A percentile compares a stretch with the other conserved stretches of the same genome.
Evolutionary conservation across 129 eudicot genomes (phyloP).

Genomic region (Pulicaria dysenterica): DNA sequence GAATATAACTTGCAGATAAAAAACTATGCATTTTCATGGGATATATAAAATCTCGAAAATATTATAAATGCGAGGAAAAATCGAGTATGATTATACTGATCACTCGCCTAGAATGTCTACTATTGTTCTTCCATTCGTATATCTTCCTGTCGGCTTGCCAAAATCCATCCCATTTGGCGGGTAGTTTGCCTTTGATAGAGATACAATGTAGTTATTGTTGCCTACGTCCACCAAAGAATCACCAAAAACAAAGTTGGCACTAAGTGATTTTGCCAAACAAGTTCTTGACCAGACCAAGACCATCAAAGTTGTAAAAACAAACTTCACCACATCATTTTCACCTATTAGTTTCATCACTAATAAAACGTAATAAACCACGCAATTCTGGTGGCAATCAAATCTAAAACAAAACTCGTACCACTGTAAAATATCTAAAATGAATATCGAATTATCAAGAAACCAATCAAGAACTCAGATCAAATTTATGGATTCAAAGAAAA

Average conservation of each 20-base stretch:
- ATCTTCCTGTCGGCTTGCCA: conserved; percentile 82
- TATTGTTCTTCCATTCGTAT: conserved; percentile 85
- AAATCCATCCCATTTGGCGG: conserved; percentile 86
- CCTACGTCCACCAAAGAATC: conserved; percentile 92
- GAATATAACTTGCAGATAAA: too few species aligned
- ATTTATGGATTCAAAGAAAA: too few species aligned
- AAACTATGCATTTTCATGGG: background rate
- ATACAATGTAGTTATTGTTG: conserved; percentile 74
- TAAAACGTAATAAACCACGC: background rate
- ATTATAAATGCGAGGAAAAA: background rate
- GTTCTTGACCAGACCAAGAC: conserved; percentile 28
- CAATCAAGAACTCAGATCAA: too few species aligned
- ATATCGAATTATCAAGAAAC: background rate
- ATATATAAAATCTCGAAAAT: too few species aligned
- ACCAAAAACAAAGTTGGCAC: conserved; percentile 77
- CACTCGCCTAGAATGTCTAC: conserved; percentile 77
- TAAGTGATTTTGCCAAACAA: conserved; percentile 37
- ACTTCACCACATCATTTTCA: conserved; percentile 5
- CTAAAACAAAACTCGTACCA: too few species aligned
- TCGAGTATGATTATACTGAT: background rate
- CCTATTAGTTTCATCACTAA: conserved; percentile 8
- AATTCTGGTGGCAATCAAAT: background rate
- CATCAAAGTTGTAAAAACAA: conserved; percentile 24
- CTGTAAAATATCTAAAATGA: too few species aligned
- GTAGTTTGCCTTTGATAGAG: conserved; percentile 77